Evolutionary conservation across 2,329 filamentous ascomycete species (phyloP).

Genomic region (Elsinoe ampelina): DNA sequence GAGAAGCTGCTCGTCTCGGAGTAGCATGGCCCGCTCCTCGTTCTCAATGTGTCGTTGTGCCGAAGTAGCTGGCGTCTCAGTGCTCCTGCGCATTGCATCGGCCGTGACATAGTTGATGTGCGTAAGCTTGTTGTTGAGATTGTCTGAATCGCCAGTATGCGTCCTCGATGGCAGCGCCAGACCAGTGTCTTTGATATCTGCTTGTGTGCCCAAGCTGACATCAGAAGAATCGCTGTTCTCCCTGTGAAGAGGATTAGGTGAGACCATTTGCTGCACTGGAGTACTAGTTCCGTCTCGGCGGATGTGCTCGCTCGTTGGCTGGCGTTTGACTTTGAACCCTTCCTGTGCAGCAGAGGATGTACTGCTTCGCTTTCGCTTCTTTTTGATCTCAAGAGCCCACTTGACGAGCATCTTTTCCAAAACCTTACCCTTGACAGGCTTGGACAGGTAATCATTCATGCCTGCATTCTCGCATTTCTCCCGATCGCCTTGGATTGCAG

Average conservation of each 20-base stretch:
- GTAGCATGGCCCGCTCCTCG: constrained; percentile 46
- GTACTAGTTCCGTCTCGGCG: neutral
- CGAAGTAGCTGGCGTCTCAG: constrained; percentile 38
- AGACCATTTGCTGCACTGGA: neutral
- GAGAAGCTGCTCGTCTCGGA: constrained; percentile 48
- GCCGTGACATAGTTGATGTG: constrained; percentile 29
- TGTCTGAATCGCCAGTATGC: constrained; percentile 4
- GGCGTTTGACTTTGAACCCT: neutral
- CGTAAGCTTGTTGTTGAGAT: constrained; percentile 22
- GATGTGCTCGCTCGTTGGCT: neutral
- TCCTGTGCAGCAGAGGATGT: neutral
- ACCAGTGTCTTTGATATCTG: neutral
- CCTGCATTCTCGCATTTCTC: constrained; percentile 65
- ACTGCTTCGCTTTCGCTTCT: constrained; percentile 24
- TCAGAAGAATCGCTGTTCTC: constrained; percentile 3
- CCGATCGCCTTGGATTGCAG: constrained; percentile 64
- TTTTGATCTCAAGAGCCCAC: constrained; percentile 47
- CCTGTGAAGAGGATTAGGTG: neutral
- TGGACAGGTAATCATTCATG: constrained; percentile 67
- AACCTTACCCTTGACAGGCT: constrained; percentile 59
- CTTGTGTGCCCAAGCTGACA: constrained; percentile 1
- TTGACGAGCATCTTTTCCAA: constrained; percentile 63
- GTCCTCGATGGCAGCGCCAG: neutral
- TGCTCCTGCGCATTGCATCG: constrained; percentile 31
- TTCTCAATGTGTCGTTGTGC: constrained; percentile 39